Conservation (phyloP, 2,329 filamentous ascomycete species). For the Alternaria postmessia region DNA sequence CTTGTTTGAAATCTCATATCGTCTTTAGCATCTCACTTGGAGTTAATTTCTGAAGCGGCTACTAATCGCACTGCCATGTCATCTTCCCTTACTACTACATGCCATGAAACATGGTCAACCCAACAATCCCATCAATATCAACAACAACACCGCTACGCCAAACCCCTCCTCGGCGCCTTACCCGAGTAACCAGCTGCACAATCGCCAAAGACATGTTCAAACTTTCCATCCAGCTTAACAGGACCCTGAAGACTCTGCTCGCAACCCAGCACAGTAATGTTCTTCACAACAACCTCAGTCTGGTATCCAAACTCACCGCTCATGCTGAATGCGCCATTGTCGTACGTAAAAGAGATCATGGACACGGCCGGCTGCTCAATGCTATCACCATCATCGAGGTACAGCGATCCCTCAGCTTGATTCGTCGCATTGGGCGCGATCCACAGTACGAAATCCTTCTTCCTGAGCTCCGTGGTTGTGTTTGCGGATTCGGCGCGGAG, state of each 20-base stretch:
- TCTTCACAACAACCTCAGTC: conserved; percentile 33
- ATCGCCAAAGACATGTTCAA: conserved; percentile 14
- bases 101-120: not conserved
- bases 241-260: conserved; percentile 63
- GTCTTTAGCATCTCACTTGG: not conserved
- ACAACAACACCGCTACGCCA: not conserved
- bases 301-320: conserved; percentile 64
- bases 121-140: too few species aligned
- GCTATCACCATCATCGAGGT: conserved; percentile 78
- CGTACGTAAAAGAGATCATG: conserved; percentile 68
- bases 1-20: not conserved
- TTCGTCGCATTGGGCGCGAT: conserved; percentile 70
- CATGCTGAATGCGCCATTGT: conserved; percentile 61
- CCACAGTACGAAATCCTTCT: conserved; percentile 74
- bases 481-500: conserved; percentile 64
- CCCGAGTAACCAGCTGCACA: not conserved
- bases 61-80: not conserved
- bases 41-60: too few species aligned
- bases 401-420: conserved; percentile 72
- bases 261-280: conserved; percentile 38
- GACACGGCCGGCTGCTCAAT: conserved; percentile 66
- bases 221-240: conserved; percentile 38
- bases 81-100: not conserved
- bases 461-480: conserved; percentile 70
- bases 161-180: not conserved